phyloP scores from a whole-genome alignment of 768 basidiomycete genomes.

The Mycena albidolilacea region DNA sequence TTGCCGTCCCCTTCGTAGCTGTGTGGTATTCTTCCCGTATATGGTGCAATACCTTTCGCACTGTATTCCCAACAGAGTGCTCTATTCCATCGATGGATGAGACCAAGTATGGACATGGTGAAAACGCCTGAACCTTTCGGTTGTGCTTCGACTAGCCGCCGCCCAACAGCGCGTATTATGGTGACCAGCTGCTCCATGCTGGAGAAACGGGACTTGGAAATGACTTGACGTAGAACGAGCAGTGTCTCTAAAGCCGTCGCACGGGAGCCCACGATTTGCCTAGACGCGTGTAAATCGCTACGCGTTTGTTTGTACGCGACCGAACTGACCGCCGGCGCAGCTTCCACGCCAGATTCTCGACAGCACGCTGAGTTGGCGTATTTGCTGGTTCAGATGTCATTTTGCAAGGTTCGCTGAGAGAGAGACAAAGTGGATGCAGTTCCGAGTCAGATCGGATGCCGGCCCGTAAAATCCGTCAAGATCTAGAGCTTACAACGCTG shows the following conservation, averaged over 20 bases:
- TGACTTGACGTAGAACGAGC: conserved; percentile 89
- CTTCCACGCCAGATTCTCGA: conserved; percentile 79
- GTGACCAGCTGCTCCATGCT: conserved; percentile 89
- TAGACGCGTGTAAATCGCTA: conserved; percentile 51
- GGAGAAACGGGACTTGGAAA: conserved; percentile 87
- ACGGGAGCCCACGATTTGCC: conserved; percentile 93
- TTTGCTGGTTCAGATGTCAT: conserved; percentile 61
- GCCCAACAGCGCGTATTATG: conserved; percentile 85
- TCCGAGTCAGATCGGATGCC: neutral
- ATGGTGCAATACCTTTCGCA: conserved; percentile 92
- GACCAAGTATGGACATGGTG: conserved; percentile 28
- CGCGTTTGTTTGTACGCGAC: conserved; percentile 22
- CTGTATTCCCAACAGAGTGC: conserved; percentile 95
- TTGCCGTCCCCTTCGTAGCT: conserved; percentile 67
- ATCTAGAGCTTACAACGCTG: no score
- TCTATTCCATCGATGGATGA: conserved; percentile 63
- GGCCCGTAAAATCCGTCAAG: neutral
- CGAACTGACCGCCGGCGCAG: conserved; percentile 77
- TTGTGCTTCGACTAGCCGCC: conserved; percentile 89
- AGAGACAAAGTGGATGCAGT: neutral
- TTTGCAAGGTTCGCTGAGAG: neutral
- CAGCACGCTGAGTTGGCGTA: conserved; percentile 66
- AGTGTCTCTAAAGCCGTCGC: conserved; percentile 92
- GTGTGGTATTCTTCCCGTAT: conserved; percentile 96
- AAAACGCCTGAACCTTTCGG: conserved; percentile 81